A percentile compares a stretch with the other conserved stretches of the same genome.
Conservation (phyloP, 83 land plant genomes). For the Diphasiastrum complanatum region DNA sequence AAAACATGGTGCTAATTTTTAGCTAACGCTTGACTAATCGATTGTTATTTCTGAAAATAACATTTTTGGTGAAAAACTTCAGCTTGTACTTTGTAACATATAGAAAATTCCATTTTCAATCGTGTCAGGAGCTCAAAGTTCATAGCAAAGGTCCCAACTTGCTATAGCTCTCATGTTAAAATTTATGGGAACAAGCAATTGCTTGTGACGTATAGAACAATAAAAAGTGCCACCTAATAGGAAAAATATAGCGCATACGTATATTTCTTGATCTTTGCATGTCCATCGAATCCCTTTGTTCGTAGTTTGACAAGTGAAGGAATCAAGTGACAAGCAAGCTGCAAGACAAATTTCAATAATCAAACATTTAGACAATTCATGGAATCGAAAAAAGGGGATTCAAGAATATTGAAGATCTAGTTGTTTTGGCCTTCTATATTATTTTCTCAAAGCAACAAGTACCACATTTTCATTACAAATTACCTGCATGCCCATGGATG, state of each 20-base stretch:
- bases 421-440: not conserved
- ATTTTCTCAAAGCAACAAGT: not conserved
- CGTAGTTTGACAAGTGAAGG: constrained; percentile 89
- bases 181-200: too few species aligned
- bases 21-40: too few species aligned
- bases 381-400: not conserved
- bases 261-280: constrained; percentile 89
- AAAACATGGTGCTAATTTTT: too few species aligned
- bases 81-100: too few species aligned
- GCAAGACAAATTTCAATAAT: constrained; percentile 1
- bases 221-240: not conserved
- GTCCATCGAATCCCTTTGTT: constrained; percentile 84
- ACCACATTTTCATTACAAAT: constrained; percentile 5
- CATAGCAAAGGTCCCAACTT: too few species aligned
- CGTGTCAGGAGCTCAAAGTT: too few species aligned
- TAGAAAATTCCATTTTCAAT: too few species aligned
- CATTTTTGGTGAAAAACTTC: too few species aligned
- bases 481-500: constrained; percentile 94
- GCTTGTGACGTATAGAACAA: too few species aligned
- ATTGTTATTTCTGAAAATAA: too few species aligned
- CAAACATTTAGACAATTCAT: constrained; percentile 1
- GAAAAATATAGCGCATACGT: constrained; percentile 52
- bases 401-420: not conserved
- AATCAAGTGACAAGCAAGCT: constrained; percentile 81
- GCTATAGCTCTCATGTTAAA: too few species aligned